These are phyloP conservation scores for Dorcoceras hygrometricum DNA, from an alignment of 257 asterid species.

Conservation along the genomic window DNA sequence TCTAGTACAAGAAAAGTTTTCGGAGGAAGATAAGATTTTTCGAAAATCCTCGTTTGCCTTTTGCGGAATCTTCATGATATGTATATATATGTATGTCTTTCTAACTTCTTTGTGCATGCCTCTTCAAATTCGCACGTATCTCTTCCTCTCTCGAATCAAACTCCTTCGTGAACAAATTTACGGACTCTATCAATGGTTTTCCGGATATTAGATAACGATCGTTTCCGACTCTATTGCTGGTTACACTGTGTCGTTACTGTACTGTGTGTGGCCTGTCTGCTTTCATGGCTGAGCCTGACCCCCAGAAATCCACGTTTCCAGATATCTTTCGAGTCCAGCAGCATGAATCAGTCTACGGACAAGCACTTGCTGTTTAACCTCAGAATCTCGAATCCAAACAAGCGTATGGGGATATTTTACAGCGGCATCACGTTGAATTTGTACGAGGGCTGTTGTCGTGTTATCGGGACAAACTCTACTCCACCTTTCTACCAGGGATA, in stretches of 20 bases:
- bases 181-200: constrained; percentile 27
- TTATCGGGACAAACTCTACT: constrained; percentile 27
- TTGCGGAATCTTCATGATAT: too few relatives aligned
- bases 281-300: constrained; percentile 41
- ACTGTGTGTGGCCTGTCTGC: constrained; percentile 28
- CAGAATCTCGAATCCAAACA: constrained; percentile 41
- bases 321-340: constrained; percentile 18
- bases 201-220: constrained; percentile 7
- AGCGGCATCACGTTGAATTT: constrained; percentile 23
- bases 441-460: constrained; percentile 15
- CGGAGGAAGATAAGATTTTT: too few relatives aligned
- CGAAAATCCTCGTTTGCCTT: too few relatives aligned
- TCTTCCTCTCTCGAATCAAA: constrained; percentile 17
- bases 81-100: constrained; percentile 3
- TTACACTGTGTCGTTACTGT: constrained; percentile 29
- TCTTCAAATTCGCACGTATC: background rate
- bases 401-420: constrained; percentile 39
- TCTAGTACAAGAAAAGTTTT: too few relatives aligned
- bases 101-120: constrained; percentile 23
- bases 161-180: background rate
- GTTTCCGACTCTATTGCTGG: constrained; percentile 26
- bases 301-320: constrained; percentile 37
- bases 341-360: constrained; percentile 6
- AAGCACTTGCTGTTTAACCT: constrained; percentile 23
- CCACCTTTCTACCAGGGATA: constrained; percentile 37